Conservation (phyloP, 352 stramenopile species). For the Globisporangium yorkense region DNA sequence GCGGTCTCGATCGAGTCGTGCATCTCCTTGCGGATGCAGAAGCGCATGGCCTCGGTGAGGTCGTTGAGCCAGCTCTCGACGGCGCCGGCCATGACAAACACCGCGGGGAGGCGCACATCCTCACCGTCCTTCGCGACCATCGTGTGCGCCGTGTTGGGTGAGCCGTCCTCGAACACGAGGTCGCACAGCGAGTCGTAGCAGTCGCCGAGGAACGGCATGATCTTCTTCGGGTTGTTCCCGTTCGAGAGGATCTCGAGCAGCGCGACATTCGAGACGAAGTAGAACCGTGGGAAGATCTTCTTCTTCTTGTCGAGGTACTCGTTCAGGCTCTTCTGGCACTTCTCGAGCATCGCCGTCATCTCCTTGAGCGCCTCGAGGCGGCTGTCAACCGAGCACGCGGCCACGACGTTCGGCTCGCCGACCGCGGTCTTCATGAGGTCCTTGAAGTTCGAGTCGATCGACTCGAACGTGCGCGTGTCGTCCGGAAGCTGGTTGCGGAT, state of each 20-base stretch:
- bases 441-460: constrained; percentile 88
- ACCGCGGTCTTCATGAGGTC: constrained; percentile 88
- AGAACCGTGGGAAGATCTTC: constrained; percentile 89
- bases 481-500: constrained; percentile 86
- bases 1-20: constrained; percentile 83
- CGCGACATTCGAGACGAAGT: constrained; percentile 87
- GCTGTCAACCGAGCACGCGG: constrained; percentile 70
- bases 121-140: constrained; percentile 86
- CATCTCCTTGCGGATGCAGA: constrained; percentile 83
- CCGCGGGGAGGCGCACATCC: constrained; percentile 48
- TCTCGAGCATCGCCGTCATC: constrained; percentile 86
- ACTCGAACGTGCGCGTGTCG: constrained; percentile 83
- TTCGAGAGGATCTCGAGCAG: constrained; percentile 85
- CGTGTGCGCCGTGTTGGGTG: constrained; percentile 70
- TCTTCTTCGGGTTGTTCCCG: constrained; percentile 95
- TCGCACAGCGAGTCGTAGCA: constrained; percentile 96
- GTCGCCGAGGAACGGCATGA: constrained; percentile 96
- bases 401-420: constrained; percentile 80
- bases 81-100: constrained; percentile 80
- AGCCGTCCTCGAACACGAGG: constrained; percentile 75
- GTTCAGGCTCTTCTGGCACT: constrained; percentile 86
- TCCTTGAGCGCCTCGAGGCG: constrained; percentile 80
- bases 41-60: constrained; percentile 80
- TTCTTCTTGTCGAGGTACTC: constrained; percentile 91
- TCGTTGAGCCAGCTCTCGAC: constrained; percentile 88